These are phyloP conservation scores for Solanum appendiculatum DNA, from an alignment of 257 asterid genomes.

Conservation along the genomic window DNA sequence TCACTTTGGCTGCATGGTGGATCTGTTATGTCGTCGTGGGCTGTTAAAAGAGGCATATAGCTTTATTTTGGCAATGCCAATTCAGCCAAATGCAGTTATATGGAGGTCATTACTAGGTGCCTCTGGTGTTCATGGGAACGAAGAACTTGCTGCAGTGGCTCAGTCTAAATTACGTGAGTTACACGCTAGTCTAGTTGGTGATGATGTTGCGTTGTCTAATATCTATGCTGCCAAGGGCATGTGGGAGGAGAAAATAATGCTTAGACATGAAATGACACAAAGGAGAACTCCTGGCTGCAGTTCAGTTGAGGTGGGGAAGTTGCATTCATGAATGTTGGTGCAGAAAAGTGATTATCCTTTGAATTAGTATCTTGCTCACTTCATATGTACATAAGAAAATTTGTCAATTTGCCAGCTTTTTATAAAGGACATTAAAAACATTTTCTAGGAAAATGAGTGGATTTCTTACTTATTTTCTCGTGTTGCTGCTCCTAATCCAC, in stretches of 20 bases:
- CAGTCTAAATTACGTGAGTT: background rate
- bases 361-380: background rate
- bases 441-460: background rate
- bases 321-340: background rate
- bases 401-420: background rate
- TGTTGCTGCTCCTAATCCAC: background rate
- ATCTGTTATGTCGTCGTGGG: conserved; percentile 15
- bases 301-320: conserved; percentile 2
- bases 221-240: conserved; percentile 13
- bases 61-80: conserved; percentile 15
- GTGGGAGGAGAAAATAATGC: conserved; percentile 19
- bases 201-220: conserved; percentile 16
- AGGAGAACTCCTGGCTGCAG: conserved; percentile 18
- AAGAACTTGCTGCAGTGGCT: conserved; percentile 7
- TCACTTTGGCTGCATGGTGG: conserved; percentile 26
- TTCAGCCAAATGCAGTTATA: conserved; percentile 13
- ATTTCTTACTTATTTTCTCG: background rate
- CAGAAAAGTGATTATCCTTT: background rate
- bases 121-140: conserved; percentile 10
- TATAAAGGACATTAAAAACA: background rate
- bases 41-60: conserved; percentile 14
- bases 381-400: background rate
- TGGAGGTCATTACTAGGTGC: conserved; percentile 20
- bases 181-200: conserved; percentile 2
- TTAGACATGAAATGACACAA: conserved; percentile 6